Percentiles rank a stretch among this genome's conserved stretches.
Evolutionary conservation across 1,284 basidiomycete species (phyloP).

Genomic region (Cutaneotrichosporon sp.): DNA sequence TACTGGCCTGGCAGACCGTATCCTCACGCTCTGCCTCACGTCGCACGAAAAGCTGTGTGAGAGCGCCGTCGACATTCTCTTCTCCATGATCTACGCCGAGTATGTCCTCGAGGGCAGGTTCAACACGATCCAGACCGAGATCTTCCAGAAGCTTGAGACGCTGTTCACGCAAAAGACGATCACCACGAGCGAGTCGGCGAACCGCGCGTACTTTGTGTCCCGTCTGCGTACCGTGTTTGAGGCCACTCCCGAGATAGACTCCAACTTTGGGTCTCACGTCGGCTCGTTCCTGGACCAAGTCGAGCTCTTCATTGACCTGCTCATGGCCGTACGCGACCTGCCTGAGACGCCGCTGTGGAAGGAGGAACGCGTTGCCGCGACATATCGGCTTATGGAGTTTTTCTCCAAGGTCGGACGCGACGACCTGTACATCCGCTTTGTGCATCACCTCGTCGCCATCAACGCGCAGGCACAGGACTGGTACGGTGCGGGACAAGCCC

Average conservation of each 20-base stretch:
- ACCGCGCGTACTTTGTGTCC: slow-evolving; percentile 87
- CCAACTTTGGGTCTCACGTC: slow-evolving; percentile 69
- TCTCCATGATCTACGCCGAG: slow-evolving; percentile 93
- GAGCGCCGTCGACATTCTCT: slow-evolving; percentile 86
- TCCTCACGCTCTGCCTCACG: slow-evolving; percentile 87
- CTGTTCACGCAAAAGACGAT: slow-evolving; percentile 27
- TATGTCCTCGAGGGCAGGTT: slow-evolving; percentile 75
- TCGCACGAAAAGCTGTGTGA: slow-evolving; percentile 88
- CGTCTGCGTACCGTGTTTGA: slow-evolving; percentile 86
- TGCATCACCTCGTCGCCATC: slow-evolving; percentile 85
- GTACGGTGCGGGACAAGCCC: slow-evolving; percentile 83
- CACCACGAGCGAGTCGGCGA: slow-evolving; percentile 53
- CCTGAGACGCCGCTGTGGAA: slow-evolving; percentile 88
- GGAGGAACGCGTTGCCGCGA: slow-evolving; percentile 90
- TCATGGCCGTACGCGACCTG: slow-evolving; percentile 84
- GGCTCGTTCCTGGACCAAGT: slow-evolving; percentile 80
- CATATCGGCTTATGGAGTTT: slow-evolving; percentile 85
- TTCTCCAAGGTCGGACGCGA: slow-evolving; percentile 77
- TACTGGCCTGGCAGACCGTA: slow-evolving; percentile 79
- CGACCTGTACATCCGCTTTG: slow-evolving; percentile 89
- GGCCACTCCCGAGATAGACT: slow-evolving; percentile 65
- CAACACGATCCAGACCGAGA: slow-evolving; percentile 81
- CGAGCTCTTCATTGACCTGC: slow-evolving; percentile 87
- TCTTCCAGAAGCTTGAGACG: slow-evolving; percentile 91
- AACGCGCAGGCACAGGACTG: slow-evolving; percentile 82